Percentiles rank a stretch among this genome's conserved stretches.
phyloP scores from a whole-genome alignment of 129 eudicot species.

The carrot (Daucus carota) region DH1_v3.0 NC_030382.2:48634001-48634500 shows the following conservation, averaged over 20 bases:
- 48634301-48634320: background rate
- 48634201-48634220: too few relatives aligned
- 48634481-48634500: too few relatives aligned
- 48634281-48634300: background rate
- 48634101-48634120: constrained; percentile 15
- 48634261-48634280: background rate
- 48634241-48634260: background rate
- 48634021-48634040: constrained; percentile 7
- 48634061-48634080: constrained; percentile 20
- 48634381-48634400: too few relatives aligned
- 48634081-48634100: constrained; percentile 32
- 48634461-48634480: too few relatives aligned
- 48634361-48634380: too few relatives aligned
- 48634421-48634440: too few relatives aligned
- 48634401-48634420: too few relatives aligned
- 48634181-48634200: background rate
- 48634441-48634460: too few relatives aligned
- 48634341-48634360: too few relatives aligned
- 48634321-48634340: background rate
- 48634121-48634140: constrained; percentile 21
- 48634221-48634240: background rate
- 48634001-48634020: constrained; percentile 27
- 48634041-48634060: constrained; percentile 20
- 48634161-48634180: constrained; percentile 26
- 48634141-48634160: constrained; percentile 17